Evolutionary conservation across 1,139 yeast species (phyloP), one percentile per base, ranked within the genome.

Genomic region (Diutina pseudorugosa): DNA sequence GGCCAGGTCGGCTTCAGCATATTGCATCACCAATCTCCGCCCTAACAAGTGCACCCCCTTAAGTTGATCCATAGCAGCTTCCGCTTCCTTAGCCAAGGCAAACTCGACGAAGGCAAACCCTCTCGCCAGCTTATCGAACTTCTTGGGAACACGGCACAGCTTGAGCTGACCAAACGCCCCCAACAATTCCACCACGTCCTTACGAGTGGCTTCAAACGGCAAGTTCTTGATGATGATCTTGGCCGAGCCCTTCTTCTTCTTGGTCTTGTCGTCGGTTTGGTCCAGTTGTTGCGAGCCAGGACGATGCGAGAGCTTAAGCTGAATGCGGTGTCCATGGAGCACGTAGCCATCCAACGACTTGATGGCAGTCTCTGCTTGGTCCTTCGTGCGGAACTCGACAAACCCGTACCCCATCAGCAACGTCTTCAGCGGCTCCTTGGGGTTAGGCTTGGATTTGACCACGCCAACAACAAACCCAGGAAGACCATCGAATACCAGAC

Each of bases 21-120:
- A 90, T 66, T 93, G 95, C 84, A 94, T 82, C n/a, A 93, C 96
- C 60, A 93, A 74, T 59, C 96, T 80, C 72, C 99, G 84, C 47
- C 99, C 99, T 53, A 93, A 78, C 69, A 93, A 85, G 77, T 93
- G 99, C 2, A 94, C 96, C 56, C 98, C 98, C 66, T 85, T 87
- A 58, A 93, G 77, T 65, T 91, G 94, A 60, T 83, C 83, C 91
- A 93, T 86, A n/a, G 98, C 98, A 64, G 76, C 82, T 65, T 86
- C 96, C 1, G 98, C 98, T 67, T 93, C 99, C 67, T 90, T 88
- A 45, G 89, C 77, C 50, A 94, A 73, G 19, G 85, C 74, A 63
- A 86, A 94, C 68, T 93, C 99, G 51, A 94, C 96, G 67, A 93
- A 93, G 0, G 98, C 98, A 72, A 93, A 93, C 65, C 99, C 99